Evolutionary conservation across 164 flowering plant species (phyloP).

Genomic region (Taxillus chinensis): DNA sequence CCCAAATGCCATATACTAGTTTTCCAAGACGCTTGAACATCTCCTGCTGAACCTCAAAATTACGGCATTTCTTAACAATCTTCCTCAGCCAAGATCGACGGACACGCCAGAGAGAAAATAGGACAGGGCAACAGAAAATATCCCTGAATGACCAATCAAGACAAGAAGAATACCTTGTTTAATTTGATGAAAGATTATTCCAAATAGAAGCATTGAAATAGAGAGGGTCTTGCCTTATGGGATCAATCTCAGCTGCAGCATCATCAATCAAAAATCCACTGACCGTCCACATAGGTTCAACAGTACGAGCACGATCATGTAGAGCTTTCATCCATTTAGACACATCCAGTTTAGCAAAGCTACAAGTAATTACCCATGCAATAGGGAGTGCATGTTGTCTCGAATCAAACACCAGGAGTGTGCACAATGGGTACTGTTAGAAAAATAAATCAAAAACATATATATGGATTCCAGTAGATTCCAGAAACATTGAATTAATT

Average conservation of each 20-base stretch:
- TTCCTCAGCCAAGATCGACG: conserved; percentile 90
- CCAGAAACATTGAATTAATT: not conserved
- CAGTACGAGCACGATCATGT: conserved; percentile 42
- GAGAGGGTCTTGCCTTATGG: conserved; percentile 58
- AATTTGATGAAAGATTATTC: not conserved
- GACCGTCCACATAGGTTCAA: conserved; percentile 67
- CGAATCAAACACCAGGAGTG: conserved; percentile 92
- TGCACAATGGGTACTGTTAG: conserved; percentile 81
- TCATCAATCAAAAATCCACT: conserved; percentile 87
- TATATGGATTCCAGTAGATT: not conserved
- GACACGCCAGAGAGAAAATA: conserved; percentile 85
- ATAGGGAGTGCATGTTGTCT: conserved; percentile 94
- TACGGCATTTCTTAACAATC: conserved; percentile 57
- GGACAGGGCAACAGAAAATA: conserved; percentile 68
- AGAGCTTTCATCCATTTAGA: conserved; percentile 93
- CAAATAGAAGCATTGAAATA: not conserved
- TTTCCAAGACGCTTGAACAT: conserved; percentile 77
- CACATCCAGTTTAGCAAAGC: conserved; percentile 54
- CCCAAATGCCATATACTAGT: conserved; percentile 63
- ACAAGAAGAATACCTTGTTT: not conserved
- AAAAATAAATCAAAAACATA: conserved; percentile 7
- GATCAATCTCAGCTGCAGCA: conserved; percentile 91
- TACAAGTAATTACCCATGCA: conserved; percentile 87
- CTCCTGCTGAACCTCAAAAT: conserved; percentile 72
- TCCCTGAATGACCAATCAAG: conserved; percentile 47